Evolutionary conservation across 2,329 filamentous ascomycete genomes (phyloP).

Genomic region (Cladophialophora exuberans): DNA sequence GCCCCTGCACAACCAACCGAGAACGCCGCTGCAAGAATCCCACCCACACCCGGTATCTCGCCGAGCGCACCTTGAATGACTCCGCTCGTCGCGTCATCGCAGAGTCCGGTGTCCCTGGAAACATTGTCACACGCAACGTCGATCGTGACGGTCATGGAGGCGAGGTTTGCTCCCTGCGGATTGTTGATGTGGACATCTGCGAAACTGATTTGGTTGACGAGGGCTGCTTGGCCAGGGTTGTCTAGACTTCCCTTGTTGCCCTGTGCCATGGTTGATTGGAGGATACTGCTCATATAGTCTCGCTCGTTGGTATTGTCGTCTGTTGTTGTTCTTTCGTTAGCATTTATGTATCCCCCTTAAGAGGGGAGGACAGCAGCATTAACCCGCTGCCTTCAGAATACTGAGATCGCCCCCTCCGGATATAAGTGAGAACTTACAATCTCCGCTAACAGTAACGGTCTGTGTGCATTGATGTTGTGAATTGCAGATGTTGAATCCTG

Average conservation of each 20-base stretch:
- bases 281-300: background rate
- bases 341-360: no score
- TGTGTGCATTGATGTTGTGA: no score
- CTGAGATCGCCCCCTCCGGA: no score
- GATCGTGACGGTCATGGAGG: background rate
- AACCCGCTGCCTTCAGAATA: no score
- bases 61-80: background rate
- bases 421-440: no score
- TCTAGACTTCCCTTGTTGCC: background rate
- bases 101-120: background rate
- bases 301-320: background rate
- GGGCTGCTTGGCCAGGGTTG: background rate
- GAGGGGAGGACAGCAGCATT: no score
- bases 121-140: background rate
- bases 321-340: background rate
- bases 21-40: background rate
- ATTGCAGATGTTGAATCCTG: background rate
- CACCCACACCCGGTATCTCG: background rate
- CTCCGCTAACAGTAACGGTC: background rate
- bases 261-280: background rate
- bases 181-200: background rate
- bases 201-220: background rate
- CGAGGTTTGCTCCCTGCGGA: background rate
- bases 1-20: no score
- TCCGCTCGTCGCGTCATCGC: background rate